These are phyloP conservation scores for Terana coerulea DNA, from an alignment of 768 basidiomycete species.

Conservation along the genomic window DNA sequence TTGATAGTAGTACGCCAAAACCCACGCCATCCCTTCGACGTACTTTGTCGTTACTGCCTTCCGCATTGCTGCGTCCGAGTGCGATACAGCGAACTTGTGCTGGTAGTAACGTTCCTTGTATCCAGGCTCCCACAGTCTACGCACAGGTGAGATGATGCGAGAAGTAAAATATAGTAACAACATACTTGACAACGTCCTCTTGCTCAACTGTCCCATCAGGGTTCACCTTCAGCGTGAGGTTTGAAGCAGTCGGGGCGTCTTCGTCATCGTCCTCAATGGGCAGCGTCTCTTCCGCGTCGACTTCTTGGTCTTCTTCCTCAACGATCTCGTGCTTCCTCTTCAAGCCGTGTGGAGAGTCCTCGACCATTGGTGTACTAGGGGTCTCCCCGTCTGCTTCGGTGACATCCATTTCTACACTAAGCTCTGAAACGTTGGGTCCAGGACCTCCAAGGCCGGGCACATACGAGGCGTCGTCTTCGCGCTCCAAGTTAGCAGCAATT, in stretches of 20 bases:
- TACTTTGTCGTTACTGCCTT: slow-evolving; percentile 81
- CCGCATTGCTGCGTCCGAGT: slow-evolving; percentile 67
- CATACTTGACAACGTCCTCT: slow-evolving; percentile 88
- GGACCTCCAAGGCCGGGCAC: slow-evolving; percentile 24
- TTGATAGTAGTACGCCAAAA: slow-evolving; percentile 97
- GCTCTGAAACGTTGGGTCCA: slow-evolving; percentile 4
- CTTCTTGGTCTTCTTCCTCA: slow-evolving; percentile 35
- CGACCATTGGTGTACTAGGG: slow-evolving; percentile 30
- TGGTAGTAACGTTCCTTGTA: slow-evolving; percentile 94
- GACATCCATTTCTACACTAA: slow-evolving; percentile 11
- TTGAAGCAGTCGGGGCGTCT: slow-evolving; percentile 30
- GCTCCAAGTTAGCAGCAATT: background rate
- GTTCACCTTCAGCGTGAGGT: slow-evolving; percentile 70
- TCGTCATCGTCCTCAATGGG: slow-evolving; percentile 45
- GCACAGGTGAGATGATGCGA: slow-evolving; percentile 2
- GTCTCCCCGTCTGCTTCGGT: slow-evolving; percentile 17
- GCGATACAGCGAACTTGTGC: slow-evolving; percentile 83
- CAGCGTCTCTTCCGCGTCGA: slow-evolving; percentile 23
- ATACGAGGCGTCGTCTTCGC: slow-evolving; percentile 18
- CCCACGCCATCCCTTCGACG: slow-evolving; percentile 94
- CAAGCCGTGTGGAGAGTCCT: slow-evolving; percentile 28
- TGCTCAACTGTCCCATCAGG: slow-evolving; percentile 93
- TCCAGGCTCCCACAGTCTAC: slow-evolving; percentile 91
- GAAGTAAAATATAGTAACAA: slow-evolving; percentile 13
- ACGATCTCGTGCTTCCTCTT: slow-evolving; percentile 46